These are phyloP conservation scores for Ophiostoma quercus DNA, from an alignment of 2,329 filamentous ascomycete species.

Conservation along the genomic window DNA sequence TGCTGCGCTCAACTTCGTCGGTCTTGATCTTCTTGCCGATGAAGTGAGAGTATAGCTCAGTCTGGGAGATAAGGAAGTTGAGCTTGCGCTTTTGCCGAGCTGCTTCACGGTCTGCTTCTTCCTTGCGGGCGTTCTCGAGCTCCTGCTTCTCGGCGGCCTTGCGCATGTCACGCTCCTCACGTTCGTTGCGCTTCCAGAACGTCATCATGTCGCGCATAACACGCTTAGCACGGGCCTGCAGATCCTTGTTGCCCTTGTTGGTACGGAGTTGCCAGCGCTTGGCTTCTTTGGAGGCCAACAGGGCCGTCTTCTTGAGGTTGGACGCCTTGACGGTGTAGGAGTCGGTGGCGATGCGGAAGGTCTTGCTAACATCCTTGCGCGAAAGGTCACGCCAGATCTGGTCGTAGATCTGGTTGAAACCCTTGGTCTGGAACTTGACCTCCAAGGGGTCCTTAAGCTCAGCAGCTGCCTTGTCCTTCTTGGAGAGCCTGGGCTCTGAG, in stretches of 20 bases:
- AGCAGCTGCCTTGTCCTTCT: slow-evolving; percentile 38
- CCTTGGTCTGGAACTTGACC: slow-evolving; percentile 87
- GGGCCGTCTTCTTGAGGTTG: slow-evolving; percentile 97
- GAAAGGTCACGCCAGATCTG: slow-evolving; percentile 96
- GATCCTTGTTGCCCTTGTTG: slow-evolving; percentile 97
- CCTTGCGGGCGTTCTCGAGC: slow-evolving; percentile 91
- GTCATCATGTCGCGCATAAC: slow-evolving; percentile 99
- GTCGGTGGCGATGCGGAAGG: slow-evolving; percentile 78
- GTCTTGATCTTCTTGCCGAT: slow-evolving; percentile 99
- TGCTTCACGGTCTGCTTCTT: slow-evolving; percentile 94
- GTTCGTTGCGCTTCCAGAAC: slow-evolving; percentile 99
- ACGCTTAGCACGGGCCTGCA: slow-evolving; percentile 91
- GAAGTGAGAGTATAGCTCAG: slow-evolving; percentile 97
- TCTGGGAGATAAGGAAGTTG: slow-evolving; percentile 98
- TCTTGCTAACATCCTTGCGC: slow-evolving; percentile 88
- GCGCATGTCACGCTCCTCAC: slow-evolving; percentile 89
- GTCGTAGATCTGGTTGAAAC: slow-evolving; percentile 94
- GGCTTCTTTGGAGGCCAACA: slow-evolving; percentile 93
- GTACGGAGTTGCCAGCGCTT: slow-evolving; percentile 95
- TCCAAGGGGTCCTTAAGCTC: slow-evolving; percentile 58
- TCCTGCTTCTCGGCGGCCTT: slow-evolving; percentile 94
- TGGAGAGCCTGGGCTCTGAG: slow-evolving; percentile 41
- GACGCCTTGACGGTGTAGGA: slow-evolving; percentile 83
- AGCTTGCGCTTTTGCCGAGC: slow-evolving; percentile 97
- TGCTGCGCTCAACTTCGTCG: slow-evolving; percentile 85